These are phyloP conservation scores for Naematelia aurantialba DNA, from an alignment of 768 basidiomycete species.

Conservation along the genomic window DNA sequence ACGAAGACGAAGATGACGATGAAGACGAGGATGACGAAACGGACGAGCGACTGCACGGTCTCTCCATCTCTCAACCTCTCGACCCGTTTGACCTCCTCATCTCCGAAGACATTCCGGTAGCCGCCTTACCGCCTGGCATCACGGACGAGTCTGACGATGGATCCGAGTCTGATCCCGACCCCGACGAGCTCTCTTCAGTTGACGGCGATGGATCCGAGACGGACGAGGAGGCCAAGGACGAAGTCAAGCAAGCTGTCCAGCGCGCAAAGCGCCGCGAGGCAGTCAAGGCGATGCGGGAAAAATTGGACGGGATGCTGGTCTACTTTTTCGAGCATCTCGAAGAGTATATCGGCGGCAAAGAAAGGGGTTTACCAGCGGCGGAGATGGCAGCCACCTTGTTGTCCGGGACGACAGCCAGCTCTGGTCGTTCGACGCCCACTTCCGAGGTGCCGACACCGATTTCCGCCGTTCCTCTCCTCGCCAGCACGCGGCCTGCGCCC, in stretches of 20 bases:
- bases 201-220: slow-evolving; percentile 34
- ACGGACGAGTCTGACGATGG: slow-evolving; percentile 67
- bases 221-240: slow-evolving; percentile 27
- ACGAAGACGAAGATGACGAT: slow-evolving; percentile 40
- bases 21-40: slow-evolving; percentile 15
- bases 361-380: slow-evolving; percentile 16
- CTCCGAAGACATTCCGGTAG: slow-evolving; percentile 37
- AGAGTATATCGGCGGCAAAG: slow-evolving; percentile 45
- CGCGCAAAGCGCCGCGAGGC: slow-evolving; percentile 33
- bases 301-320: slow-evolving; percentile 81
- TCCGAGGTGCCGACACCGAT: slow-evolving; percentile 26
- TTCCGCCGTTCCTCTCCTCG: slow-evolving; percentile 18
- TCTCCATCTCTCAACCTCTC: slow-evolving; percentile 59
- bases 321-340: slow-evolving; percentile 83
- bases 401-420: slow-evolving; percentile 19
- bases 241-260: slow-evolving; percentile 23
- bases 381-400: slow-evolving; percentile 34
- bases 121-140: slow-evolving; percentile 37
- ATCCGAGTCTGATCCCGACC: slow-evolving; percentile 57
- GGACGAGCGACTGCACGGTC: slow-evolving; percentile 11
- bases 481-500: slow-evolving; percentile 50
- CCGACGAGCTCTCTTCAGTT: slow-evolving; percentile 38
- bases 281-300: slow-evolving; percentile 75
- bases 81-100: slow-evolving; percentile 70
- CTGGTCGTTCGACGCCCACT: slow-evolving; percentile 34